A percentile compares a stretch with the other conserved stretches of the same genome.
Conservation (phyloP, 2,329 filamentous ascomycete species). For the Fusarium sambucinum region DNA sequence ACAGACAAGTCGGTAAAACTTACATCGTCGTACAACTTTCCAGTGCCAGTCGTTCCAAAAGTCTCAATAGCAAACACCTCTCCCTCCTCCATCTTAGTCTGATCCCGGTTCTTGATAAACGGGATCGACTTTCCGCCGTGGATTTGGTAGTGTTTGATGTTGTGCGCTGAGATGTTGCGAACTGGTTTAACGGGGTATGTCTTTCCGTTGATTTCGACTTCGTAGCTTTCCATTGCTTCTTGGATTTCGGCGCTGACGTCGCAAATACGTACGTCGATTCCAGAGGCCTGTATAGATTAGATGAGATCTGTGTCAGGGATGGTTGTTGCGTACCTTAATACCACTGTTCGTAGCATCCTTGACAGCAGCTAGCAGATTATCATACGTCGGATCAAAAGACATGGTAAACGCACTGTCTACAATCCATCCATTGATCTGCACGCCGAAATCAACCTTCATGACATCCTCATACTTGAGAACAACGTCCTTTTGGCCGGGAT, state of each 20-base stretch:
- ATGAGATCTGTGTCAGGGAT: rapidly evolving
- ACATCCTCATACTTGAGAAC: slow-evolving; percentile 77
- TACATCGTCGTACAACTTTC: slow-evolving; percentile 83
- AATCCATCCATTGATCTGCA: slow-evolving; percentile 81
- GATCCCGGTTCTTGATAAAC: slow-evolving; percentile 84
- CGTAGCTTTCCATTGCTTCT: slow-evolving; percentile 91
- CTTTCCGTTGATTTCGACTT: slow-evolving; percentile 81
- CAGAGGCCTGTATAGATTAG: slow-evolving; percentile 61
- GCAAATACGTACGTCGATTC: slow-evolving; percentile 87
- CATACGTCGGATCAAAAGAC: slow-evolving; percentile 77
- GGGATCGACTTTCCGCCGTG: slow-evolving; percentile 91
- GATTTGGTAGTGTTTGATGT: slow-evolving; percentile 86
- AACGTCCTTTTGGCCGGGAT: slow-evolving; percentile 78
- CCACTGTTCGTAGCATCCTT: slow-evolving; percentile 85
- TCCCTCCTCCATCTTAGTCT: slow-evolving; percentile 95
- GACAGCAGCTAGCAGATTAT: slow-evolving; percentile 77
- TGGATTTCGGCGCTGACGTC: slow-evolving; percentile 86
- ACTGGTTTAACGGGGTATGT: slow-evolving; percentile 85
- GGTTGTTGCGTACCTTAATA: slow-evolving; percentile 63
- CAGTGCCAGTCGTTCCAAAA: slow-evolving; percentile 89
- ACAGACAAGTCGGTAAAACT: slow-evolving; percentile 2
- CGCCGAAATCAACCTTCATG: slow-evolving; percentile 82
- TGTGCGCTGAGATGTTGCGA: slow-evolving; percentile 85
- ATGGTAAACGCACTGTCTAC: slow-evolving; percentile 83
- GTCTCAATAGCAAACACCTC: slow-evolving; percentile 95